Evolutionary conservation across 2,329 filamentous ascomycete genomes (phyloP).

Genomic region (Fonsecaea pedrosoi): DNA sequence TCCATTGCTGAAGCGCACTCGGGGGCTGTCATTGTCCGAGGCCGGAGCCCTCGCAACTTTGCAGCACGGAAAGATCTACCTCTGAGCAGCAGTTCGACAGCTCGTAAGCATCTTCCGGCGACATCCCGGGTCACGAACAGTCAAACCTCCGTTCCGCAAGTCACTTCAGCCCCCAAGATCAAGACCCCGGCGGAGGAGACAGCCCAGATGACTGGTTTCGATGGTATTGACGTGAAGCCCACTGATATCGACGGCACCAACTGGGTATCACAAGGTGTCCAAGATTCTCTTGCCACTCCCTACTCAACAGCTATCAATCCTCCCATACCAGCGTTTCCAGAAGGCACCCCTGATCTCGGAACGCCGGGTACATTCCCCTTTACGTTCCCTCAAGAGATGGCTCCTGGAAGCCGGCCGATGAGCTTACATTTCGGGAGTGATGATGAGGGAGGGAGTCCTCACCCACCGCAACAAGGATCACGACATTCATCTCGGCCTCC

Average conservation of each 20-base stretch:
- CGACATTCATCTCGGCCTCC: slow-evolving; percentile 39
- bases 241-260: slow-evolving; percentile 20
- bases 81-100: slow-evolving; percentile 77
- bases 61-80: slow-evolving; percentile 93
- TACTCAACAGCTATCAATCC: slow-evolving; percentile 38
- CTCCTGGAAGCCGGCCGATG: slow-evolving; percentile 32
- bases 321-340: slow-evolving; percentile 34
- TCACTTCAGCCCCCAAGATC: slow-evolving; percentile 39
- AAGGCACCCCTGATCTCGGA: slow-evolving; percentile 36
- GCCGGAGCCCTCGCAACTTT: slow-evolving; percentile 92
- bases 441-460: slow-evolving; percentile 39
- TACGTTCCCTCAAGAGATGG: slow-evolving; percentile 38
- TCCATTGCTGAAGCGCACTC: slow-evolving; percentile 84
- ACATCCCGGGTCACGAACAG: slow-evolving; percentile 31
- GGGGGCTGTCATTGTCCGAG: slow-evolving; percentile 89
- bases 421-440: slow-evolving; percentile 41
- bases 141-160: slow-evolving; percentile 37
- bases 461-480: slow-evolving; percentile 32
- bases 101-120: slow-evolving; percentile 70
- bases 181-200: slow-evolving; percentile 35
- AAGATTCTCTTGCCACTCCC: slow-evolving; percentile 34
- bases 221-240: slow-evolving; percentile 29
- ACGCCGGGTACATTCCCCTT: slow-evolving; percentile 35
- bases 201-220: slow-evolving; percentile 29
- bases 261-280: slow-evolving; percentile 32